A percentile compares a stretch with the other conserved stretches of the same genome.
Evolutionary conservation across 2,329 filamentous ascomycete genomes (phyloP).

Genomic region (Colletotrichum sidae): DNA sequence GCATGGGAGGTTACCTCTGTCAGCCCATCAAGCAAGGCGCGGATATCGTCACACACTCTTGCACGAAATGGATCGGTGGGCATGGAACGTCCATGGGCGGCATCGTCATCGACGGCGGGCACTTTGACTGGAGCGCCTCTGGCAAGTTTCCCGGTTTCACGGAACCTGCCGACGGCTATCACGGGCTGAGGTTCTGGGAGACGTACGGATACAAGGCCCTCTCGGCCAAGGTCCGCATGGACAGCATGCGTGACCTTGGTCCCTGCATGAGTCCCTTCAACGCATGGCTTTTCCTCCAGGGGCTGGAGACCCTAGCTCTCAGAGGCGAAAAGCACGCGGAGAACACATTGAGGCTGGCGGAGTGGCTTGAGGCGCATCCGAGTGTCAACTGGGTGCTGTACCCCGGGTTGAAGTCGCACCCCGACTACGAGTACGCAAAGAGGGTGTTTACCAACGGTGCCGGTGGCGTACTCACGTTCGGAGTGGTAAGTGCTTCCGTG

Average conservation of each 20-base stretch:
- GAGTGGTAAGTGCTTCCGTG: conserved; percentile 54
- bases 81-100: conserved; percentile 79
- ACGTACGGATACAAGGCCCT: conserved; percentile 75
- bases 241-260: conserved; percentile 77
- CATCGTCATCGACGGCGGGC: conserved; percentile 75
- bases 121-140: conserved; percentile 78
- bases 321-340: conserved; percentile 74
- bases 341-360: conserved; percentile 73
- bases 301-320: conserved; percentile 76
- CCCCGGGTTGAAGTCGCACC: conserved; percentile 74
- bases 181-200: conserved; percentile 78
- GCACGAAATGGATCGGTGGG: conserved; percentile 80
- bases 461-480: conserved; percentile 78
- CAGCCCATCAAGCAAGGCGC: conserved; percentile 76
- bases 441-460: conserved; percentile 77
- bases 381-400: conserved; percentile 80
- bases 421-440: conserved; percentile 72
- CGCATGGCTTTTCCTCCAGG: conserved; percentile 77
- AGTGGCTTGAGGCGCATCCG: conserved; percentile 75
- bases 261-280: conserved; percentile 77
- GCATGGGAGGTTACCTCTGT: conserved; percentile 75
- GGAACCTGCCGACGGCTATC: conserved; percentile 76
- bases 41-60: conserved; percentile 78
- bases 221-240: conserved; percentile 75
- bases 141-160: conserved; percentile 78